Base-by-base conservation (phyloP, 2,329 filamentous ascomycete genomes). In the Leptographium wingfieldii region DNA sequence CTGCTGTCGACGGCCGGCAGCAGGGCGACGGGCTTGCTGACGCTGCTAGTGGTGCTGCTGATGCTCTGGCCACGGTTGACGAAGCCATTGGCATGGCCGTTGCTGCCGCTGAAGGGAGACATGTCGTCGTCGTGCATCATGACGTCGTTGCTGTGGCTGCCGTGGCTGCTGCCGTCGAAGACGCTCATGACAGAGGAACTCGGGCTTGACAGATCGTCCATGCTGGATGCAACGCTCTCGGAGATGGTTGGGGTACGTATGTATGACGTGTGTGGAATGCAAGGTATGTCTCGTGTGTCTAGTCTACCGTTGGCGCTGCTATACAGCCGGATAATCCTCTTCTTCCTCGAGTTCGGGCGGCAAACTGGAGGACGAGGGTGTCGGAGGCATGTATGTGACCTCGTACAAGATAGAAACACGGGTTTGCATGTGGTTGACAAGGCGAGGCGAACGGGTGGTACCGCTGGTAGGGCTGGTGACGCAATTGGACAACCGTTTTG, bases 141-240 rank as follows among this genome's bases (percentile, higher is more conserved):
- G 48, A 58, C 43, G 43, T 65, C 63, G 16, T 58, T 56, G 46
- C 55, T 49, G 29, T 55, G 33, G 57, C 40, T 59, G 62, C 58
- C 60, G 58, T 63, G 49, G 29, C 52, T 29, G 57, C 40, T 59
- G 62, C 58, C 60, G 58, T 63, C 64, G 48, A 64, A 65, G 29
- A 65, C 60, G 55, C 63, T 65, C 27, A 61, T 58, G 25, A 58
- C 59, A 12, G 64, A 64, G 46, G 63, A 64, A 55, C 58, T 63
- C 29, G 64, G 61, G 46, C 63, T 65, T 27, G 64, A 63, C 19
- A 62, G 27, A 22, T 64, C 63, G n/a, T 65, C 64, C 63, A 64
- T 65, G 38, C 38, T 40, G 33, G 5, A 35, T 35, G 33, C 33
- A 35, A 2, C 6, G 33, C 33, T 35, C 33, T 35, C 33, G 33